Evolutionary conservation across 2,329 filamentous ascomycete genomes (phyloP), one percentile per base, ranked within the genome.

Genomic region (Paraphaeosphaeria minitans): DNA sequence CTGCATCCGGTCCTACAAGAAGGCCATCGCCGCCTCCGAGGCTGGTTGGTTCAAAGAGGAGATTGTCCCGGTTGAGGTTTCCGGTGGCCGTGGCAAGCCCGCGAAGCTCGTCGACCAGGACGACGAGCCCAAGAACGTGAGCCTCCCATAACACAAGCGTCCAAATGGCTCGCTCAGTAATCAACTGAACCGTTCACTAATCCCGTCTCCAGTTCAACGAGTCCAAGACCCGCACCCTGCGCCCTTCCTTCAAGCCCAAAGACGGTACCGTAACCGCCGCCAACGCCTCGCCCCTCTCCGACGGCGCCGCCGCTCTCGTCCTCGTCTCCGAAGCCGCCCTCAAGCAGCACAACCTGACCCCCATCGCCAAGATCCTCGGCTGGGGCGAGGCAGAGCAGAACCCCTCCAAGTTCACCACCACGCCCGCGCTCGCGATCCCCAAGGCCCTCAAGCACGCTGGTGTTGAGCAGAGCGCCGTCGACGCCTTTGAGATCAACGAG

Each of bases 401-500:
- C 75, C 94, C 95, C 42, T 91, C 89, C 82, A 95, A 95, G 78
- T 99, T 99, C 86, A 99, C 95, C 66, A 95, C 93, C 50, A 90
- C 95, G 9, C 95, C 95, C 10, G 87, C 95, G 21, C 86, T 98
- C 57, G 95, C 95, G 66, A 96, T 99, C 71, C 95, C 95, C 77
- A 99, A 98, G 85, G 95, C 95, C 58, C 87, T 99, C 74, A 93
- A 94, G 85, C 94, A 99, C 80, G 95, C 95, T 61, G 91, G 91
- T 63, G 81, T 99, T 62, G 85, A 87, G 57, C 85, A 88, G 68
- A 87, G 89, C 64, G 84, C 91, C 59, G 85, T 99, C 58, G 94
- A 98, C 73, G 95, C 88, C 69, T 99, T 95, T 79, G 95, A 99
- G 84, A 97, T 99, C 84, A 99, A 99, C 84, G 95, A 99, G 84